These are phyloP conservation scores for Tagetes erecta DNA, from an alignment of 129 eudicot species.

Conservation along the genomic window DNA sequence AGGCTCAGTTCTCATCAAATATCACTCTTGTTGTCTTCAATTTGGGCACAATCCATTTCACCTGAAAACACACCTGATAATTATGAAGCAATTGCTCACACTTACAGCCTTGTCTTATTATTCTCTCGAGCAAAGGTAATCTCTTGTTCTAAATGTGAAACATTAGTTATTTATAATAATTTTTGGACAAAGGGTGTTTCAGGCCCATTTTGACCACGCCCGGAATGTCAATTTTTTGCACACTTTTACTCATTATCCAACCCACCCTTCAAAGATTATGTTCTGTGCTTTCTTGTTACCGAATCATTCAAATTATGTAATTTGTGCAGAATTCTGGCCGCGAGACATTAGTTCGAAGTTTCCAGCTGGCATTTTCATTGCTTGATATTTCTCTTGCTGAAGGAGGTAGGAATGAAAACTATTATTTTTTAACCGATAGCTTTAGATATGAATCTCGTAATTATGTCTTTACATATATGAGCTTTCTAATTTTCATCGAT, in stretches of 20 bases:
- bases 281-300: conserved; percentile 21
- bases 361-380: conserved; percentile 92
- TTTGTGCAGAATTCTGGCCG: conserved; percentile 68
- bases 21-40: conserved; percentile 75
- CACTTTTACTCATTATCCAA: conserved; percentile 2
- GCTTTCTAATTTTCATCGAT: background rate
- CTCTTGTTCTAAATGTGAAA: background rate
- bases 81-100: conserved; percentile 92
- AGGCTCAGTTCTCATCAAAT: conserved; percentile 82
- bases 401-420: conserved; percentile 61
- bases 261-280: conserved; percentile 6
- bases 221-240: background rate
- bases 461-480: background rate
- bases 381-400: conserved; percentile 64
- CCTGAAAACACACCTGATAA: conserved; percentile 68
- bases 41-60: conserved; percentile 83
- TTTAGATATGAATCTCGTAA: conserved; percentile 3
- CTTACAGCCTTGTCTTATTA: conserved; percentile 79
- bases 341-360: conserved; percentile 82
- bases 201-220: background rate
- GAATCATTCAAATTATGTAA: conserved; percentile 13
- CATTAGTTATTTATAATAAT: background rate
- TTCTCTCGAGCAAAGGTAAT: conserved; percentile 87
- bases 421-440: conserved; percentile 6
- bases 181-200: background rate